Conservation (phyloP, 805 yeast species). For the Jamesozyma hellenica region DNA sequence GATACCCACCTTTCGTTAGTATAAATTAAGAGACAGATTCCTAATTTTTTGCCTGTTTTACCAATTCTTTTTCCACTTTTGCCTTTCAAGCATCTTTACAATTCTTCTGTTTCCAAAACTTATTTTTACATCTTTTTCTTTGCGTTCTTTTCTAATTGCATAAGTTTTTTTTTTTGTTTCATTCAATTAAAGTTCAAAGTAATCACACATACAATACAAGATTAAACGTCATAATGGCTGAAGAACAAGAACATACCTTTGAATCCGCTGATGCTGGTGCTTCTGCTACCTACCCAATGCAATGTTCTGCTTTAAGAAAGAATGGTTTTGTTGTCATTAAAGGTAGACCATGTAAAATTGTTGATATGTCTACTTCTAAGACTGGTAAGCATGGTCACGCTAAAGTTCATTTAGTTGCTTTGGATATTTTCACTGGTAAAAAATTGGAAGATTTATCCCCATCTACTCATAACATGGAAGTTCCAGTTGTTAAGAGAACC, state of each 20-base stretch:
- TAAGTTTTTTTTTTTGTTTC: not conserved
- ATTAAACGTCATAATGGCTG: conserved; percentile 31
- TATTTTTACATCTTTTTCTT: not conserved
- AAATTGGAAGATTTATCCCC: conserved; percentile 99
- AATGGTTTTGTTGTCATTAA: conserved; percentile 98
- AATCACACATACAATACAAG: too few species aligned
- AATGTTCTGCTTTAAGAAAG: conserved; percentile 99
- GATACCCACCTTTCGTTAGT: too few species aligned
- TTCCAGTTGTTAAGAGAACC: conserved; percentile 91
- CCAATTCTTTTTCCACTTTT: not conserved
- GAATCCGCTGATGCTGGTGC: conserved; percentile 99
- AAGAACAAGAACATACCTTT: conserved; percentile 66
- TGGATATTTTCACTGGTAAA: conserved; percentile 98
- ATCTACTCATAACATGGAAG: conserved; percentile 99
- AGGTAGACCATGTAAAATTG: conserved; percentile 99
- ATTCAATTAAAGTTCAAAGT: not conserved
- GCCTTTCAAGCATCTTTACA: not conserved
- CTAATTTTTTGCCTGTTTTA: not conserved
- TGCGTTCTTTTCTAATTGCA: not conserved
- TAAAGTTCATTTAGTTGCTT: conserved; percentile 98
- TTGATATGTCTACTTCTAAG: conserved; percentile 99
- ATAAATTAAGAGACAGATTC: too few species aligned
- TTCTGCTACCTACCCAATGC: conserved; percentile 96
- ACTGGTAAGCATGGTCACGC: conserved; percentile 99
- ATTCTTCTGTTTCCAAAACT: not conserved